Conservation (phyloP, 208 protist genomes). For the Herpetomonas samuelpessoai region DNA sequence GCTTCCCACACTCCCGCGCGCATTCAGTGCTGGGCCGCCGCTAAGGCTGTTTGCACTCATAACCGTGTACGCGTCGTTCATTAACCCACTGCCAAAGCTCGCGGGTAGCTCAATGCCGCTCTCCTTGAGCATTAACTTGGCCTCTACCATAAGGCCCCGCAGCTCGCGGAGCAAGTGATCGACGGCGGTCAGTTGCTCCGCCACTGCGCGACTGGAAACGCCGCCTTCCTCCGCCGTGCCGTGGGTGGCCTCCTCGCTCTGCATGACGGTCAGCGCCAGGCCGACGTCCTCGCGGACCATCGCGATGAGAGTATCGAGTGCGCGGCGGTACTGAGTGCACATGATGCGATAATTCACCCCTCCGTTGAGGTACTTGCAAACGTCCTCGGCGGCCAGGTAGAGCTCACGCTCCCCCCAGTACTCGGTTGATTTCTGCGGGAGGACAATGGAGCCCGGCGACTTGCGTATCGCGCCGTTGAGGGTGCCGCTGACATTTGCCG, state of each 20-base stretch:
- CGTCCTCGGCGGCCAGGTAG: constrained; percentile 55
- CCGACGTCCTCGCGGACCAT: constrained; percentile 50
- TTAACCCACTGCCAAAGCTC: background rate
- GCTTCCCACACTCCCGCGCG: background rate
- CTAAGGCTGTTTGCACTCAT: background rate
- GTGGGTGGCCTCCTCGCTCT: constrained; percentile 16
- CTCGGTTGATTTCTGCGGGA: constrained; percentile 6
- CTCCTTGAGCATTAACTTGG: constrained; percentile 24
- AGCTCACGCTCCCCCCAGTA: constrained; percentile 71
- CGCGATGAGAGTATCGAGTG: constrained; percentile 42
- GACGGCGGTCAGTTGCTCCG: background rate
- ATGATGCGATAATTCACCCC: constrained; percentile 77
- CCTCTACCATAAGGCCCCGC: constrained; percentile 27
- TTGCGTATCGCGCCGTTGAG: no score
- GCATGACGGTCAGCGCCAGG: constrained; percentile 24
- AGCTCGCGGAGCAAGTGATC: constrained; percentile 16
- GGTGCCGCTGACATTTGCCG: no score
- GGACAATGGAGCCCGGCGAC: constrained; percentile 7
- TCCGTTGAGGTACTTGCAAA: constrained; percentile 74
- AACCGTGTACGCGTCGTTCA: background rate
- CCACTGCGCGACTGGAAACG: background rate
- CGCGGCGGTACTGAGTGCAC: constrained; percentile 46
- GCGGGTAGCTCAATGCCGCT: constrained; percentile 25
- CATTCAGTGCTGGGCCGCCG: background rate
- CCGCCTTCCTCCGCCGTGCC: background rate